Evolutionary conservation across 2,329 filamentous ascomycete species (phyloP), one percentile per base, ranked within the genome.

Genomic region (Fusarium sp.): DNA sequence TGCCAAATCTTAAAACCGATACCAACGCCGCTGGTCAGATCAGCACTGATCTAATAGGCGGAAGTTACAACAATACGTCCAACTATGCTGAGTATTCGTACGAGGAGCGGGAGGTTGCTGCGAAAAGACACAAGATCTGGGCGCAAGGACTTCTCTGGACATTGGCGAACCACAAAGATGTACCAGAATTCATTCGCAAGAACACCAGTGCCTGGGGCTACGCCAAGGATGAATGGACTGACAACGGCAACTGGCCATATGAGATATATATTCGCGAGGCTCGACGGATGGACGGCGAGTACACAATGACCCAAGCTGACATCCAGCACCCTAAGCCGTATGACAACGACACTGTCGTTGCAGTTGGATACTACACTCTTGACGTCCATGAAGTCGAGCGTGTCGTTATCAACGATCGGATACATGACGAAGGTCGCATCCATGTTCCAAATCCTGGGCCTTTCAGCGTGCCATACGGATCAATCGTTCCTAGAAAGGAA

Each of bases 51-150:
- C 46, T 73, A 0, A 73, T 73, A 12, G 66, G 70, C 0, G 70
- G 70, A 11, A 73, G 68, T 10, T 63, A 63, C 10, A 62, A 73
- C 46, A n/a, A 39, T 1, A 52, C 46, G 4, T 66, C 70, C 1
- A 73, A 73, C n/a, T 73, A 62, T 5, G 69, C 70, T 5, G 70
- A 72, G 14, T 72, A 66, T 19, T 73, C 69, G 0, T 73, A 73
- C 11, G 37, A 63, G 5, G 55, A 63, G 7, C 57, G 70, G 10
- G 25, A 70, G 8, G 38, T 18, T 1, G n/a, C 44, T 6, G 70
- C 69, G 1, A 33, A 52, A 3, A 31, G 18, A 12, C 70, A 72
- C 14, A 66, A 45, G 21, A 23, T 66, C 46, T 72, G 69, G 65
- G 60, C 70, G 2, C 70, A 72, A n/a, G 70, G 70, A 12, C 25